Base-by-base conservation (phyloP, 2,329 filamentous ascomycete genomes). In the Claviceps monticola region DNA sequence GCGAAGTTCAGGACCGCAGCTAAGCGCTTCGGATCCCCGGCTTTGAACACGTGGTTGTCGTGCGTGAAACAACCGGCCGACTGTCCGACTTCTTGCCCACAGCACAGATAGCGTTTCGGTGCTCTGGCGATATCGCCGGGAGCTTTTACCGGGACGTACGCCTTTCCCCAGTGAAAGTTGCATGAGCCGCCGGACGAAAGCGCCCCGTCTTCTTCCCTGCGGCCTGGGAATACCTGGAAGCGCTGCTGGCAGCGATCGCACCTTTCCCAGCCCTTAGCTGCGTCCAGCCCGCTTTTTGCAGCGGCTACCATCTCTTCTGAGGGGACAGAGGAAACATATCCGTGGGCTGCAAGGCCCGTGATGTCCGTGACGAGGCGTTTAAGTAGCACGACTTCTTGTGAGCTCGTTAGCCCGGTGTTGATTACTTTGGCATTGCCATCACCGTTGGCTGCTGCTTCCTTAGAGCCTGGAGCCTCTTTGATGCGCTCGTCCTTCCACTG, bases 221-320 rank as follows among this genome's bases (percentile, higher is more conserved):
- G 82, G 3, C 89, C 88, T 0, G 90, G 88, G 57, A 95, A 97
- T 3, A 95, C 88, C 61, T 95, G 88, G 61, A 98, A 98, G 21
- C 91, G 82, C 37, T 82, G 81, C 43, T 75, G 75, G 67, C 93
- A 98, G 19, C 93, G 83, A 61, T 95, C 90, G 61, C 93, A 98
- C 48, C 81, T 76, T 68, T 98, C 93, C 75, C 84, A 95, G 47
- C 87, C 87, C 50, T 80, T 77, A 13, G 84, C 79, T 7, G 80
- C 74, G 47, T 79, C 72, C 0, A 88, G 74, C 0, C 82, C 88
- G 44, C 77, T 74, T 37, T 72, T 78, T 0, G 88, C 84, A 49
- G 76, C 74, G 49, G 77, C 71, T 17, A 96, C 78, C 17, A 88
- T 84, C 7, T 76, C 74, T 1, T 77, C 71, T 0, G 78, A 76